Evolutionary conservation across 306 rosid species (phyloP).

Genomic region (Lathyrus tuberosus): DNA sequence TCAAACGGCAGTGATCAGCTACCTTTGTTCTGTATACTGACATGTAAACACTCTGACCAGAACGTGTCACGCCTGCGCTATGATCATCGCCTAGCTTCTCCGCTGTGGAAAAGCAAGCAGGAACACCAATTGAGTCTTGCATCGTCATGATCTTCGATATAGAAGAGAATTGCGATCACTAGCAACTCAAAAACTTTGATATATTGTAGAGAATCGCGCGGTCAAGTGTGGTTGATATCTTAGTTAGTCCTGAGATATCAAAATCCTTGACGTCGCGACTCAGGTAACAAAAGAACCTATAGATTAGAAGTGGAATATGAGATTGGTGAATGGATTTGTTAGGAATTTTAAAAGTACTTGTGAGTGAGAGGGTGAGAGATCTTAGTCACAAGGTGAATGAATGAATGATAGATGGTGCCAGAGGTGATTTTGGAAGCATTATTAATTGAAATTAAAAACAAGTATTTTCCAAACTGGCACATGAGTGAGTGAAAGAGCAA

Average conservation of each 20-base stretch:
- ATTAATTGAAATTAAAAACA: conserved; percentile 44
- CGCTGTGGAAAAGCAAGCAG: conserved; percentile 70
- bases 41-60: conserved; percentile 81
- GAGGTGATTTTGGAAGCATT: conserved; percentile 61
- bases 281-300: not conserved
- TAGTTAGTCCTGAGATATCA: not conserved
- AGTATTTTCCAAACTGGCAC: conserved; percentile 59
- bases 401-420: conserved; percentile 59
- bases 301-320: conserved; percentile 32
- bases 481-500: conserved; percentile 62
- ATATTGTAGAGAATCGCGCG: not conserved
- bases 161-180: not conserved
- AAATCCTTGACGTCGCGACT: conserved; percentile 1
- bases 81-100: conserved; percentile 53
- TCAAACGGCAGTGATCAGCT: conserved; percentile 67
- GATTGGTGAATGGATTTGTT: conserved; percentile 36
- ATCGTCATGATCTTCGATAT: conserved; percentile 34
- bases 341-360: conserved; percentile 24
- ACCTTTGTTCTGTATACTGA: conserved; percentile 71
- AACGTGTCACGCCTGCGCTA: conserved; percentile 59
- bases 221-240: not conserved
- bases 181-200: not conserved
- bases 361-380: conserved; percentile 50
- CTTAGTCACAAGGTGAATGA: conserved; percentile 54
- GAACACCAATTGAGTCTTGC: conserved; percentile 80